Conservation (phyloP, 192 early-diverging fungal species). For the Endogone sp. region DNA sequence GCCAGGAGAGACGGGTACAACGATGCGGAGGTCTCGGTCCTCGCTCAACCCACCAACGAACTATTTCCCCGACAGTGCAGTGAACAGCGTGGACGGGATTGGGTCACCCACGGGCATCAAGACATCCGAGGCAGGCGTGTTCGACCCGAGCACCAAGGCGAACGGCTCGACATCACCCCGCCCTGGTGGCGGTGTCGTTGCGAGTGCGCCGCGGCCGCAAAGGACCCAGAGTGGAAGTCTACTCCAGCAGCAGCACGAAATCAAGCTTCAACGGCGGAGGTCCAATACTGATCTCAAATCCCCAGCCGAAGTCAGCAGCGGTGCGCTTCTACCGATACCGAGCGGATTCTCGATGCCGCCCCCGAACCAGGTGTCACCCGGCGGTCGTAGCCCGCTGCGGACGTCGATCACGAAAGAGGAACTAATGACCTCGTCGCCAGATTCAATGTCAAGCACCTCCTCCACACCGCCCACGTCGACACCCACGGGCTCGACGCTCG, state of each 20-base stretch:
- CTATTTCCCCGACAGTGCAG: not conserved
- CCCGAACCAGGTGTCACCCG: slow-evolving; percentile 7
- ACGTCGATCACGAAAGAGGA: not conserved
- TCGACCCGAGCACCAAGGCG: slow-evolving; percentile 6
- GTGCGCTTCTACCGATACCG: not conserved
- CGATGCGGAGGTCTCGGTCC: not conserved
- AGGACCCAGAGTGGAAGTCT: too few species aligned
- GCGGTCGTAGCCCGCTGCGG: slow-evolving; percentile 9
- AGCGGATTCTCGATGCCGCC: slow-evolving; percentile 6
- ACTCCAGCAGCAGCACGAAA: too few species aligned
- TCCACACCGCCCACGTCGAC: not conserved
- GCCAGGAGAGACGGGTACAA: not conserved
- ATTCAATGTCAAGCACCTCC: too few species aligned
- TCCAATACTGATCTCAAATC: too few species aligned
- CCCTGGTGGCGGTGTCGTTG: too few species aligned
- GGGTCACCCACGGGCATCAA: slow-evolving; percentile 11
- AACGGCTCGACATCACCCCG: not conserved
- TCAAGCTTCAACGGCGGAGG: too few species aligned
- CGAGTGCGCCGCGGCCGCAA: too few species aligned
- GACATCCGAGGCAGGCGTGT: slow-evolving; percentile 11
- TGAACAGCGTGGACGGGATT: not conserved
- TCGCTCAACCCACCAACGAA: not conserved
- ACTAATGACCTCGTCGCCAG: not conserved
- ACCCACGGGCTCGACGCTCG: not conserved
- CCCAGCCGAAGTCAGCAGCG: not conserved